A percentile compares a stretch with the other conserved stretches of the same genome.
Evolutionary conservation across 352 stramenopile genomes (phyloP).

Genomic region (Pelagophyceae sp.): DNA sequence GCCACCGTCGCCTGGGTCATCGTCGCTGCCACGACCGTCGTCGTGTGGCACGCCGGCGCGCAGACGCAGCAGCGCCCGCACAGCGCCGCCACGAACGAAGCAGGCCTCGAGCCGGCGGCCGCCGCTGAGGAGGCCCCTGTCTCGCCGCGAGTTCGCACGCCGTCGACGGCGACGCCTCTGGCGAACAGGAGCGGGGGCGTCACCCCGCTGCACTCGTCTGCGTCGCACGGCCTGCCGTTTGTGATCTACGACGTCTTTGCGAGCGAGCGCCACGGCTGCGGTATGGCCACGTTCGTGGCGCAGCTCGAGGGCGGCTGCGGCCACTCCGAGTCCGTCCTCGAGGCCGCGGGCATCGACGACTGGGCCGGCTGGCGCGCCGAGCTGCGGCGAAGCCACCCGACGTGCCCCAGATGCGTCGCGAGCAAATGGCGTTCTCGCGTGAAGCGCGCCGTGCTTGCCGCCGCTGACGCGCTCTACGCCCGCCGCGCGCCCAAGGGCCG

Average conservation of each 20-base stretch:
- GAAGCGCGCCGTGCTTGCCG: background rate
- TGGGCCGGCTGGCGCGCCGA: background rate
- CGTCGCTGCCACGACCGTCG: too few species aligned
- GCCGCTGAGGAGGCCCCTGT: too few species aligned
- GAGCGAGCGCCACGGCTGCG: background rate
- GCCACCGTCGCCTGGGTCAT: too few species aligned
- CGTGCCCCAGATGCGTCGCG: background rate
- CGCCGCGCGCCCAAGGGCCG: background rate
- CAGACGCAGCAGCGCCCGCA: too few species aligned
- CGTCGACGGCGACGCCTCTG: background rate
- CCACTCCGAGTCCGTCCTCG: background rate
- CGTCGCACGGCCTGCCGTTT: slow-evolving; percentile 1
- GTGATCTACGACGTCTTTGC: background rate
- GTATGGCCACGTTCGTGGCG: background rate
- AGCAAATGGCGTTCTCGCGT: background rate
- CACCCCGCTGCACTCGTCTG: background rate
- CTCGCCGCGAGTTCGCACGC: too few species aligned
- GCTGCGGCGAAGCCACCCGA: background rate
- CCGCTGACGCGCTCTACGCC: background rate
- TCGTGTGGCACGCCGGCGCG: too few species aligned
- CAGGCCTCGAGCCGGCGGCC: too few species aligned
- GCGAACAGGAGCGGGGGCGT: background rate
- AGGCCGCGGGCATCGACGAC: background rate
- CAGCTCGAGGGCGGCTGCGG: slow-evolving; percentile 18
- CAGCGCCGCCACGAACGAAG: background rate